phyloP scores from a whole-genome alignment of 2,329 filamentous ascomycete species.

The Aspergillus pseudoterreus region DNA sequence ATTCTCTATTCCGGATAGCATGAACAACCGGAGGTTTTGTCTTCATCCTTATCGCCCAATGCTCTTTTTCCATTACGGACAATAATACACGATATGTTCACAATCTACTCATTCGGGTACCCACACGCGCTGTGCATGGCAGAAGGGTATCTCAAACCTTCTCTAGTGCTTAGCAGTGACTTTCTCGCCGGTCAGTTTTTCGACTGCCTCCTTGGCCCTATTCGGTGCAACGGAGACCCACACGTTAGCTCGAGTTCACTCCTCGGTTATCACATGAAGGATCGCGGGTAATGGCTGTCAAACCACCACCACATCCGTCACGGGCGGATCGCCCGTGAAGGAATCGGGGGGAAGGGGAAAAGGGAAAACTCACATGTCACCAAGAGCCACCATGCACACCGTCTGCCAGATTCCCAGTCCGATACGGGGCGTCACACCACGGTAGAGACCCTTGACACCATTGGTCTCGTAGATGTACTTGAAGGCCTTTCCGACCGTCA shows the following conservation, averaged over 20 bases:
- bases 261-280: constrained; percentile 26
- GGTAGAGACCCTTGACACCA: constrained; percentile 88
- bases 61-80: background rate
- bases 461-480: constrained; percentile 88
- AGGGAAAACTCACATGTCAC: constrained; percentile 75
- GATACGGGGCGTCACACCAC: constrained; percentile 89
- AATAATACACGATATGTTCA: background rate
- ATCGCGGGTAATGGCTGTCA: constrained; percentile 5
- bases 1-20: too few relatives aligned
- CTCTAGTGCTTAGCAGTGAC: constrained; percentile 64
- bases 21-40: too few relatives aligned
- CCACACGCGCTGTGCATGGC: constrained; percentile 17
- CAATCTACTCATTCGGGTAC: background rate
- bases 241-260: constrained; percentile 24
- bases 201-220: constrained; percentile 63
- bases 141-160: constrained; percentile 40
- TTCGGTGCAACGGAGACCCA: constrained; percentile 24
- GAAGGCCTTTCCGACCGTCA: constrained; percentile 83
- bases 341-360: background rate
- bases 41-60: background rate
- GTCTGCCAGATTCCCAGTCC: constrained; percentile 98
- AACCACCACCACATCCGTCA: background rate
- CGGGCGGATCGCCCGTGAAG: background rate
- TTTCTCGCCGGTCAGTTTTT: constrained; percentile 61
- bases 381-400: constrained; percentile 98